Evolutionary conservation across 805 yeast genomes (phyloP).

Genomic region (Maudiozyma turicensis): DNA sequence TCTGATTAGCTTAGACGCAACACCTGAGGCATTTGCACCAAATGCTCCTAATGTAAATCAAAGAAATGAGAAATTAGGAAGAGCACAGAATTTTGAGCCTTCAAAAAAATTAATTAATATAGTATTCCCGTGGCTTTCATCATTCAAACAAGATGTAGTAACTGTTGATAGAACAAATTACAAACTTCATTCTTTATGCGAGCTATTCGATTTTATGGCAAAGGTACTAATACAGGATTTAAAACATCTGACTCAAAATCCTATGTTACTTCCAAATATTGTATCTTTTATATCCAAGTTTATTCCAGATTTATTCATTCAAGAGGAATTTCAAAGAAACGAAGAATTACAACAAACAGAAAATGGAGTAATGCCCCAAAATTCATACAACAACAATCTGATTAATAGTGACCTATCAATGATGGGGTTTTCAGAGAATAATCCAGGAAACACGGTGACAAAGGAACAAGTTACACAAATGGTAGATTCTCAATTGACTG

Average conservation of each 20-base stretch:
- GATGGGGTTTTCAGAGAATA: neutral
- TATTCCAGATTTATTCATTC: conserved; percentile 22
- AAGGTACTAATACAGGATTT: conserved; percentile 25
- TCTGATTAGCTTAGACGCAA: conserved; percentile 10
- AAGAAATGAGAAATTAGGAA: conserved; percentile 6
- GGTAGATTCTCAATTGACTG: conserved; percentile 15
- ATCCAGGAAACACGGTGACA: neutral
- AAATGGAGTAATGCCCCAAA: neutral
- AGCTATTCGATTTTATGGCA: conserved; percentile 27
- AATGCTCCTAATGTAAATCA: conserved; percentile 7
- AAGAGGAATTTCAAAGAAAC: conserved; percentile 13
- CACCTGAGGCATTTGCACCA: conserved; percentile 3
- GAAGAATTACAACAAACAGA: neutral
- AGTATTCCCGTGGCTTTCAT: conserved; percentile 27
- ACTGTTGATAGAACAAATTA: conserved; percentile 26
- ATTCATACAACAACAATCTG: neutral
- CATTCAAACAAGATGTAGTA: conserved; percentile 20
- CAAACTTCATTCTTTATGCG: conserved; percentile 24
- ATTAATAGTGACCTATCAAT: neutral
- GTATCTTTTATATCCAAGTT: conserved; percentile 21
- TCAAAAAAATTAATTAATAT: conserved; percentile 14
- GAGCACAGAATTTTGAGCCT: conserved; percentile 19
- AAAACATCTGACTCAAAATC: conserved; percentile 18
- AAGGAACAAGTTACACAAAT: conserved; percentile 2
- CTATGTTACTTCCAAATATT: conserved; percentile 20